Percentiles rank a stretch among this genome's conserved stretches.
Conservation (phyloP, 805 yeast species). For the Cyberlindnera mrakii region DNA sequence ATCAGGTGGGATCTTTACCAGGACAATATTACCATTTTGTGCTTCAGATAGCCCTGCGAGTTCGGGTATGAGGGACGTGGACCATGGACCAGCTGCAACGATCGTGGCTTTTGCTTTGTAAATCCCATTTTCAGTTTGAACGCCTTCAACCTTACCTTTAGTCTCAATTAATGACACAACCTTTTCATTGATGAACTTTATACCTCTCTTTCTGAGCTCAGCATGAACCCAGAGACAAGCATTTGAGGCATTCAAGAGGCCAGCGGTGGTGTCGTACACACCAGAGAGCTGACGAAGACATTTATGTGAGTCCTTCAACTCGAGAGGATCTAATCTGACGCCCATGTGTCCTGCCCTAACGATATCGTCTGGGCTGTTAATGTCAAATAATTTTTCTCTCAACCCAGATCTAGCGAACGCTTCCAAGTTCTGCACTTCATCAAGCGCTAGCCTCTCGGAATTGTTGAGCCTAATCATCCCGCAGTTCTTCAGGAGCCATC, state of each 20-base stretch:
- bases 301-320: not conserved
- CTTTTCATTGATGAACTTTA: constrained; percentile 28
- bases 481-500: constrained; percentile 10
- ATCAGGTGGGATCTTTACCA: constrained; percentile 30
- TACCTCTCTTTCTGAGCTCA: constrained; percentile 26
- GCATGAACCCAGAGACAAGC: constrained; percentile 27
- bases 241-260: constrained; percentile 30
- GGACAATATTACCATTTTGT: constrained; percentile 30
- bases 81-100: constrained; percentile 22
- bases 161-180: constrained; percentile 21
- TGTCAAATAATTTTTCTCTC: constrained; percentile 18
- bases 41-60: constrained; percentile 33
- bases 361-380: constrained; percentile 25
- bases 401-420: constrained; percentile 10
- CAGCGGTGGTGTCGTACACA: constrained; percentile 26
- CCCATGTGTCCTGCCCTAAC: constrained; percentile 28
- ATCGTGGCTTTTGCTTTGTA: constrained; percentile 17
- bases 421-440: constrained; percentile 13
- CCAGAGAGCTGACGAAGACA: constrained; percentile 19
- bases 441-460: constrained; percentile 3
- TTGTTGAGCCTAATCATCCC: constrained; percentile 12
- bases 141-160: constrained; percentile 11
- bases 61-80: constrained; percentile 16
- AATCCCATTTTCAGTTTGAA: constrained; percentile 23
- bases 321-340: no score